These are phyloP conservation scores for Pholiota molesta DNA, from an alignment of 768 basidiomycete species.

Conservation along the genomic window DNA sequence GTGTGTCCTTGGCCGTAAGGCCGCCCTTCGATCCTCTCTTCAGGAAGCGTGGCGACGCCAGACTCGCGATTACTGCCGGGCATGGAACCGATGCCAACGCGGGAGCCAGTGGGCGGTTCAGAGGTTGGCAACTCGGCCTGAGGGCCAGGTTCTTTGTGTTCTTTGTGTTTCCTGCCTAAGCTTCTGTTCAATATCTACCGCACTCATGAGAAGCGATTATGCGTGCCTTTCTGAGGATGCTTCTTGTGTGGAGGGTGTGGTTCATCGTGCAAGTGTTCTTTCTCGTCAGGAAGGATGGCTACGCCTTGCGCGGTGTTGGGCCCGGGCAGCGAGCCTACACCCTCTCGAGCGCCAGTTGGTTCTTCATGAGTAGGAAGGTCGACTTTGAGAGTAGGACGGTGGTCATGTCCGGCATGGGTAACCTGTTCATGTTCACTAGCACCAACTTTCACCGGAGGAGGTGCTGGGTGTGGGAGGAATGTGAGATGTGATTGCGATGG, in stretches of 20 bases:
- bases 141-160: neutral
- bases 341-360: slow-evolving; percentile 30
- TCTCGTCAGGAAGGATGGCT: slow-evolving; percentile 50
- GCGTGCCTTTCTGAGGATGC: neutral
- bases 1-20: slow-evolving; percentile 19
- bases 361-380: slow-evolving; percentile 25
- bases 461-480: neutral
- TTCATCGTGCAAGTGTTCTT: slow-evolving; percentile 14
- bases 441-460: neutral
- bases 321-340: slow-evolving; percentile 50
- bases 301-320: slow-evolving; percentile 43
- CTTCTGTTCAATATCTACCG: neutral
- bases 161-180: neutral
- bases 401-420: neutral
- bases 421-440: neutral
- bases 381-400: slow-evolving; percentile 1
- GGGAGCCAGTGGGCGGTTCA: slow-evolving; percentile 19
- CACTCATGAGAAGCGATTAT: neutral
- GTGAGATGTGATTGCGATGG: neutral
- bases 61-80: slow-evolving; percentile 19
- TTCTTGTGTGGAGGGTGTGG: neutral
- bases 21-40: slow-evolving; percentile 18
- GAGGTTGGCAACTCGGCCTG: slow-evolving; percentile 16
- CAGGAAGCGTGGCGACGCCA: slow-evolving; percentile 23
- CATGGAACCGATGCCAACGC: slow-evolving; percentile 21